Percentiles rank a stretch among this genome's conserved stretches.
phyloP scores from a whole-genome alignment of 73 alveolate species.

The Symbiodinium pilosum region DNA sequence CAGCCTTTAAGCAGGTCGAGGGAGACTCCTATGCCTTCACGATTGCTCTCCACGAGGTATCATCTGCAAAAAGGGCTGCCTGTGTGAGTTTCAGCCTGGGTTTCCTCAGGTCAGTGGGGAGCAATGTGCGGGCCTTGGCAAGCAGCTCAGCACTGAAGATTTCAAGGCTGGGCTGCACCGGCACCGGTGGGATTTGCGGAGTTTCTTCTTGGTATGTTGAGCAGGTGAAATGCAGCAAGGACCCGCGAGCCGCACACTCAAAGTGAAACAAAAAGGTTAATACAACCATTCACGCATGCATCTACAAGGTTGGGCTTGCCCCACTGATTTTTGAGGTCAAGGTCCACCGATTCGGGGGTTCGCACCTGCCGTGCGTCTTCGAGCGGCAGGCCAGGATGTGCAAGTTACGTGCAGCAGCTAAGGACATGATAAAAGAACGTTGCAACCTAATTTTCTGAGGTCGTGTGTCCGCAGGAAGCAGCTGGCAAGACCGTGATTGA shows the following conservation, averaged over 20 bases:
- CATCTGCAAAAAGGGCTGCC: too few relatives aligned
- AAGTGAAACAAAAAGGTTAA: too few relatives aligned
- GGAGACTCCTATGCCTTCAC: background rate
- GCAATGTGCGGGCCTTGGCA: slow-evolving; percentile 21
- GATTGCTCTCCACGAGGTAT: background rate
- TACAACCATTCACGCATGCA: too few relatives aligned
- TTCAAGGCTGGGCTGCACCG: slow-evolving; percentile 40
- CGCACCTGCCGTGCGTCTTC: slow-evolving; percentile 62
- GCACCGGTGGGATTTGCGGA: too few relatives aligned
- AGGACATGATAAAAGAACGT: too few relatives aligned
- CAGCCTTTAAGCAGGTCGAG: too few relatives aligned
- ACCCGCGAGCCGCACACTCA: background rate
- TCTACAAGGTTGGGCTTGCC: too few relatives aligned
- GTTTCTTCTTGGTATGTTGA: too few relatives aligned
- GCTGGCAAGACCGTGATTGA: slow-evolving; percentile 59
- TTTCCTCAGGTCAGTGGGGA: slow-evolving; percentile 43
- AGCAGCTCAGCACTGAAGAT: background rate
- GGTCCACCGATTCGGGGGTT: slow-evolving; percentile 64
- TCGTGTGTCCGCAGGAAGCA: slow-evolving; percentile 18
- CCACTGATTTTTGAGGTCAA: slow-evolving; percentile 71
- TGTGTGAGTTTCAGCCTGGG: too few relatives aligned
- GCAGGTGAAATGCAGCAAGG: background rate
- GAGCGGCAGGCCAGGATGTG: slow-evolving; percentile 46
- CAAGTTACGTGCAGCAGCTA: too few relatives aligned
- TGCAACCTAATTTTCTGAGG: too few relatives aligned